A percentile compares a stretch with the other conserved stretches of the same genome.
Conservation (phyloP, 345 rosid species). For the Salix exigua region DNA sequence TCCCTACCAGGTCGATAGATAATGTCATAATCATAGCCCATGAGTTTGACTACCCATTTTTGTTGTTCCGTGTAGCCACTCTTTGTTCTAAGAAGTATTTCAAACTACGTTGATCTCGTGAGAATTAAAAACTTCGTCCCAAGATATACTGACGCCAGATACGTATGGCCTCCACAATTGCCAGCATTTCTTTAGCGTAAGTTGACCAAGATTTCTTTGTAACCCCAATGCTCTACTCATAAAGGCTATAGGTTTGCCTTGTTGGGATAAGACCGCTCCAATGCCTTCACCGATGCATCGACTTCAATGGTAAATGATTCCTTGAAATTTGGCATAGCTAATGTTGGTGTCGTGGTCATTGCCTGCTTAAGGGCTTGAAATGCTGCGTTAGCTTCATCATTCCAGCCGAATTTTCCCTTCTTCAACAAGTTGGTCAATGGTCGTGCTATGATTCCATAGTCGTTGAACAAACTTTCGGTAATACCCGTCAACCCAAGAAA, state of each 20-base stretch:
- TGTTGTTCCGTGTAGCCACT: neutral
- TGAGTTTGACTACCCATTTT: neutral
- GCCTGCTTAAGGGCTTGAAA: neutral
- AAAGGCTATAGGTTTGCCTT: neutral
- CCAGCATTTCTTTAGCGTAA: neutral
- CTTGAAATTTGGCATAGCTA: neutral
- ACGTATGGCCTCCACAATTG: neutral
- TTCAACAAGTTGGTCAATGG: neutral
- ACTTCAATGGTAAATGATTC: neutral
- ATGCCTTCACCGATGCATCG: neutral
- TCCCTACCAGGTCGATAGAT: accelerated
- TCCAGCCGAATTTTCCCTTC: neutral
- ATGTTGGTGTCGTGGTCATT: neutral
- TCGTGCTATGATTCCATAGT: neutral
- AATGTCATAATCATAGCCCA: neutral
- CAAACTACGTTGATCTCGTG: neutral
- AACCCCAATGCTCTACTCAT: neutral
- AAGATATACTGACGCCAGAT: neutral
- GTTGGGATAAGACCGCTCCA: neutral
- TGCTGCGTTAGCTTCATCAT: neutral
- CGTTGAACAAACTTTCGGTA: neutral
- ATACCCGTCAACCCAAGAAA: neutral
- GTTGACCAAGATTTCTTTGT: neutral
- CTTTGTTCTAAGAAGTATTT: neutral
- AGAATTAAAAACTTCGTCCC: neutral